Evolutionary conservation across 129 eudicot genomes (phyloP).

Genomic region (Artemisia annua): DNA sequence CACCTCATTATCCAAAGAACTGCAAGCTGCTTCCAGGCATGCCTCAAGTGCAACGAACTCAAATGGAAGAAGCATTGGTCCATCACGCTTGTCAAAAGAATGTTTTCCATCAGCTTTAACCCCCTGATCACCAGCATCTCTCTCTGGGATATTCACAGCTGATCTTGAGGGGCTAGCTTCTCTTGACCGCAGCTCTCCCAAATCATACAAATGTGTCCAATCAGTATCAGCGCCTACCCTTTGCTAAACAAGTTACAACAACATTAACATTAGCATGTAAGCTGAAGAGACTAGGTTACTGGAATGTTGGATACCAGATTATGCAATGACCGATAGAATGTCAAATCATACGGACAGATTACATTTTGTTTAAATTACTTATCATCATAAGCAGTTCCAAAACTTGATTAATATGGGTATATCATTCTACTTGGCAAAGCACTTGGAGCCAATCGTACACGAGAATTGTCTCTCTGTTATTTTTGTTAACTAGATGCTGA

Average conservation of each 20-base stretch:
- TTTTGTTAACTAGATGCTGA: no score
- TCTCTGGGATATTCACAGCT: constrained; percentile 42
- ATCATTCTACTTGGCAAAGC: no score
- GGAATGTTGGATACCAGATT: not conserved
- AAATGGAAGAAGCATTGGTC: constrained; percentile 53
- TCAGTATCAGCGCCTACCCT: constrained; percentile 46
- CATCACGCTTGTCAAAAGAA: constrained; percentile 57
- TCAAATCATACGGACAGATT: no score
- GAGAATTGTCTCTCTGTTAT: no score
- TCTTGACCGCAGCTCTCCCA: constrained; percentile 68
- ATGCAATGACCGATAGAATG: not conserved
- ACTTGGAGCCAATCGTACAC: no score
- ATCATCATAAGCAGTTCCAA: no score
- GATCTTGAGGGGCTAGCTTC: constrained; percentile 54
- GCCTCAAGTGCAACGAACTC: constrained; percentile 65
- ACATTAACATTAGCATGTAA: not conserved
- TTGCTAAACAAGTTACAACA: constrained; percentile 42
- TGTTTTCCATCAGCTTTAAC: constrained; percentile 66
- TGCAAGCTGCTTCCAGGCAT: constrained; percentile 61
- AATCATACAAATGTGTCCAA: constrained; percentile 81
- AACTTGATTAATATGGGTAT: no score
- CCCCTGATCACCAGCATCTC: constrained; percentile 34
- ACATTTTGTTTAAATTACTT: no score
- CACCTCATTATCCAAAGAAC: constrained; percentile 60
- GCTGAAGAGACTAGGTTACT: not conserved